Evolutionary conservation across 73 alveolate genomes (phyloP), one percentile per base, ranked within the genome.

Genomic region (Urostyla sp.): DNA sequence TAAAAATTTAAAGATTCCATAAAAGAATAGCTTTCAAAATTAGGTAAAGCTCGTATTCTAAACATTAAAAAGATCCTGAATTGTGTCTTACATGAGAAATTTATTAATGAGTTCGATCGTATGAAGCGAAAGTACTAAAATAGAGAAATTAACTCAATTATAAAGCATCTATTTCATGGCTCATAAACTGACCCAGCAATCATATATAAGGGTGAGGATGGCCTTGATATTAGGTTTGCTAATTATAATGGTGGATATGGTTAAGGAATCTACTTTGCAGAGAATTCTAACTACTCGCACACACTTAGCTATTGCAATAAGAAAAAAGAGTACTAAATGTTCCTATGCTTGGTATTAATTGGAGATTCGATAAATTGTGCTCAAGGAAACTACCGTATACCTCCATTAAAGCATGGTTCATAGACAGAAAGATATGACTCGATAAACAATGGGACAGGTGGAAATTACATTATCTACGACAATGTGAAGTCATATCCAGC

Each of bases 121-220:
- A 73, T 73, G 75, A 45, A 52, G 4, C 30, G 74, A 10, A 51
- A 73, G 43, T 73, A 73, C 51, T 59, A 73, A 2, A 1, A 50
- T 35, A 16, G 37, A 32, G 16, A 16, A 5, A n/a, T 60, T 18
- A 10, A 10, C 15, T 16, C 50, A 2, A 30, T 73, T 11, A 27
- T 73, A 61, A 75, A 85, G 52, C 80, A 34, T 37, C 57, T 75
- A 49, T 85, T 75, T 63, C 93, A 85, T 37, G 93, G 93, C 1
- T 30, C 93, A 8, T 16, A 23, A 15, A 59, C 87, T 6, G 67
- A 55, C 32, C 92, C 92, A 13, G 2, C 28, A 10, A 24, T n/a
- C 16, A 77, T 84, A 2, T 53, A 56, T 31, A 40, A 34, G 16
- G 18, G 77, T 45, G 92, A 84, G 30, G 77, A 44, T 26, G 92